phyloP scores from a whole-genome alignment of 1,139 yeast species.

The Yamadazyma spencermartinsiae region DNA sequence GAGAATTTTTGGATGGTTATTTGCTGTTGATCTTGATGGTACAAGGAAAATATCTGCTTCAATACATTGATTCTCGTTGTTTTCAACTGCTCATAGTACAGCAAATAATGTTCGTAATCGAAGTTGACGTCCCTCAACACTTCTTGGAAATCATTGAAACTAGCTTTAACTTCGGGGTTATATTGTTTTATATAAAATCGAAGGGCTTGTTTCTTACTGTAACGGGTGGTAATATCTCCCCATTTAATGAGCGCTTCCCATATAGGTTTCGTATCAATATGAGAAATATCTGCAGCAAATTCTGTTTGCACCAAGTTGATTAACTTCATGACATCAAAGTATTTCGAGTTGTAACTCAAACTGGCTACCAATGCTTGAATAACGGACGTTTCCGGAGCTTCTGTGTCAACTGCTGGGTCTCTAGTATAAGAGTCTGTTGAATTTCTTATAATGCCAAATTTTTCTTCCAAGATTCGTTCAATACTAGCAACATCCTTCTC shows the following conservation, averaged over 20 bases:
- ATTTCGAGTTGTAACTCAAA: conserved; percentile 31
- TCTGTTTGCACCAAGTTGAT: conserved; percentile 37
- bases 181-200: conserved; percentile 23
- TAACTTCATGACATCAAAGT: conserved; percentile 34
- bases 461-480: conserved; percentile 25
- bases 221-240: conserved; percentile 35
- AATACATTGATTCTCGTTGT: conserved; percentile 28
- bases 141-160: conserved; percentile 20
- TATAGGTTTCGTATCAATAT: conserved; percentile 20
- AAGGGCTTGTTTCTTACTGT: conserved; percentile 28
- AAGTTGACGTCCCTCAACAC: conserved; percentile 37
- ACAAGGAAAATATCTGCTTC: conserved; percentile 36
- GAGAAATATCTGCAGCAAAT: conserved; percentile 26
- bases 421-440: conserved; percentile 17
- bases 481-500: conserved; percentile 26
- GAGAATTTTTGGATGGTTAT: conserved; percentile 19
- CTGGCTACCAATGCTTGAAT: conserved; percentile 33
- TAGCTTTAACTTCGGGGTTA: conserved; percentile 9
- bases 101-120: conserved; percentile 41
- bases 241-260: conserved; percentile 42
- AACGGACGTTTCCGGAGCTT: conserved; percentile 25
- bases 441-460: conserved; percentile 32
- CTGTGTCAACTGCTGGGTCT: conserved; percentile 9
- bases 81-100: conserved; percentile 26
- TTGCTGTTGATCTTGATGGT: conserved; percentile 7